A percentile compares a stretch with the other conserved stretches of the same genome.
Evolutionary conservation across 1,139 yeast species (phyloP).

Genomic region (Spathaspora jeffriesii): DNA sequence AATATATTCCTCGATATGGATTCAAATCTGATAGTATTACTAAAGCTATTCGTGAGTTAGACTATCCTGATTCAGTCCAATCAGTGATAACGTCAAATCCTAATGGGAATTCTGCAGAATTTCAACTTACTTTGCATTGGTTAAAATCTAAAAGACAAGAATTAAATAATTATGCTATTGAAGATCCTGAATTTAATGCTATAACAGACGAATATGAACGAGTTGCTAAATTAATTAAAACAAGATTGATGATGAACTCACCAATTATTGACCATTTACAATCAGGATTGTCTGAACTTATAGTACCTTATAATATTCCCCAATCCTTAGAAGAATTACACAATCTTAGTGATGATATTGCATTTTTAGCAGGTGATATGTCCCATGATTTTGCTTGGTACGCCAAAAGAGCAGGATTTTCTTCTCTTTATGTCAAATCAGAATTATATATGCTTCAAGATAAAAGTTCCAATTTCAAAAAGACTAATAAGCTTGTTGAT

Average conservation of each 20-base stretch:
- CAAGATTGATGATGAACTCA: conserved; percentile 63
- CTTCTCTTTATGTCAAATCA: conserved; percentile 67
- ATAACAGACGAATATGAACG: conserved; percentile 56
- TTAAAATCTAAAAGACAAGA: conserved; percentile 36
- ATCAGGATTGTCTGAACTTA: conserved; percentile 54
- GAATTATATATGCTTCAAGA: conserved; percentile 87
- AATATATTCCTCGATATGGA: conserved; percentile 68
- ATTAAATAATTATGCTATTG: conserved; percentile 29
- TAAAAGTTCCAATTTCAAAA: conserved; percentile 50
- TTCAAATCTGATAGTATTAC: conserved; percentile 64
- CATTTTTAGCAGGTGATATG: conserved; percentile 76
- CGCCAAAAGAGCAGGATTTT: conserved; percentile 72
- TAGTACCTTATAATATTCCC: conserved; percentile 53
- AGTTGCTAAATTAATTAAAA: conserved; percentile 53
- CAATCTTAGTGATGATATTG: conserved; percentile 78
- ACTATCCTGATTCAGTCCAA: conserved; percentile 67
- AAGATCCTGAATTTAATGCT: conserved; percentile 22
- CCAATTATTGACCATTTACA: conserved; percentile 49
- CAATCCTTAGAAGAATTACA: conserved; percentile 66
- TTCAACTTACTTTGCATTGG: conserved; percentile 50
- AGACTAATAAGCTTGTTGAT: conserved; percentile 67
- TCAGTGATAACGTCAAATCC: conserved; percentile 46
- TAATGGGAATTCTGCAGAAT: conserved; percentile 35
- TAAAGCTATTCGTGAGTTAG: conserved; percentile 59
- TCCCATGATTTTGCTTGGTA: conserved; percentile 95